Base-by-base conservation (phyloP, 345 rosid genomes). In the Citrus unshiu region DNA sequence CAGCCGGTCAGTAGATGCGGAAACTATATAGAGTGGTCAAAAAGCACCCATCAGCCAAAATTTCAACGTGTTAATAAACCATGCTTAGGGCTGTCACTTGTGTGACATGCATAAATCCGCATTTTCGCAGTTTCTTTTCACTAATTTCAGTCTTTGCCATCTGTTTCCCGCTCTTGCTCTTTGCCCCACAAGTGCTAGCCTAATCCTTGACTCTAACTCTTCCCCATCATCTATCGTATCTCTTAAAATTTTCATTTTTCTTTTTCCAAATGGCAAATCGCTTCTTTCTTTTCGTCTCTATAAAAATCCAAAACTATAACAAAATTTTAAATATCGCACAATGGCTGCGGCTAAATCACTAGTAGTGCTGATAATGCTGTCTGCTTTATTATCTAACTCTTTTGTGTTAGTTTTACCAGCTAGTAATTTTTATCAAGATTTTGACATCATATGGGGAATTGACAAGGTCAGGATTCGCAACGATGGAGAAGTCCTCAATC, bases 401-500 rank as follows among this genome's bases (percentile, higher is more conserved):
- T 46, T 9, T 25, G 27, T 39, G 14, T 7, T 62, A 6, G 22
- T 21, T 46, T 57, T 7, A 4, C 21, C 6, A 9, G 83, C 80
- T n/a, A 25, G 70, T 10, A 83, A 82, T 70, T 84, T 89, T 43
- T 46, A 83, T 71, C 78, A 59, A 22, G 86, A 89, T 46, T 79
- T 87, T 43, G 87, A 80, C 4, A 73, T 89, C 18, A 76, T 76
- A 1, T 89, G 86, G 86, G 92, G 90, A 49, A 80, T 69, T 43
- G 85, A 83, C 25, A 83, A 82, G 2, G 87, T 67, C 4, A 78
- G 74, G 71, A 86, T 89, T 0, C 82, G 78, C 27, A 72, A 84
- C 75, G 57, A 76, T 6, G 90, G 88, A 5, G 51, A 80, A 24
- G 78, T 87, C 40, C 68, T 87, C 3, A 74, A 84, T 3, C 84